A percentile compares a stretch with the other conserved stretches of the same genome.
phyloP scores from a whole-genome alignment of 106 monocot species.

The Chionographis japonica region DNA sequence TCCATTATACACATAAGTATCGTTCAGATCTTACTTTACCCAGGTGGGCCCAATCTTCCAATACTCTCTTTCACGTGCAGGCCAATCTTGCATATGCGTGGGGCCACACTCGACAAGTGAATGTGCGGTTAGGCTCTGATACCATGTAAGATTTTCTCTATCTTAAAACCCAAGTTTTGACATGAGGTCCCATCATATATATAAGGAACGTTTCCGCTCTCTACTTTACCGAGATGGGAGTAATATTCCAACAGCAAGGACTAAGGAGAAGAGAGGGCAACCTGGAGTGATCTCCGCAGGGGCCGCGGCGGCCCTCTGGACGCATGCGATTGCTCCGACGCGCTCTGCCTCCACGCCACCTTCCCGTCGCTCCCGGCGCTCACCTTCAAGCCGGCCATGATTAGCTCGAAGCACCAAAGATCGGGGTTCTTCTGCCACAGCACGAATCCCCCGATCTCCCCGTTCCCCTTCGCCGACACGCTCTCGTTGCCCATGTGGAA shows the following conservation, averaged over 20 bases:
- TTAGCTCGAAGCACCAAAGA: constrained; percentile 72
- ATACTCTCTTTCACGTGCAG: too few relatives aligned
- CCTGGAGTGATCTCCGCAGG: constrained; percentile 64
- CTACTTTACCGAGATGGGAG: too few relatives aligned
- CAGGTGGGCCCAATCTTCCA: too few relatives aligned
- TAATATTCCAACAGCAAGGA: background rate
- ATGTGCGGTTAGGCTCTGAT: background rate
- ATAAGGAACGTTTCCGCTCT: too few relatives aligned
- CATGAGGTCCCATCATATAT: too few relatives aligned
- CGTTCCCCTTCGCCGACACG: constrained; percentile 18
- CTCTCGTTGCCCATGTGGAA: constrained; percentile 60
- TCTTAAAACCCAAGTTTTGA: too few relatives aligned
- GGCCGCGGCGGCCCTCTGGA: constrained; percentile 55
- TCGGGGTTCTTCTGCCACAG: constrained; percentile 67
- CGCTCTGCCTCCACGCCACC: constrained; percentile 58
- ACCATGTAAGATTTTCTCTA: too few relatives aligned
- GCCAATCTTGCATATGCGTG: too few relatives aligned
- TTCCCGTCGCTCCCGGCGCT: constrained; percentile 70
- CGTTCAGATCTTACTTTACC: too few relatives aligned
- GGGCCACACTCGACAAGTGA: too few relatives aligned
- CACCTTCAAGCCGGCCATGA: constrained; percentile 63
- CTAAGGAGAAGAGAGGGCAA: background rate
- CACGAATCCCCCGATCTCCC: constrained; percentile 69
- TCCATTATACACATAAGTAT: too few relatives aligned
- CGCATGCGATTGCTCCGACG: constrained; percentile 49